phyloP scores from a whole-genome alignment of 2,329 filamentous ascomycete genomes.

The Coniochaeta pulveracea region DNA sequence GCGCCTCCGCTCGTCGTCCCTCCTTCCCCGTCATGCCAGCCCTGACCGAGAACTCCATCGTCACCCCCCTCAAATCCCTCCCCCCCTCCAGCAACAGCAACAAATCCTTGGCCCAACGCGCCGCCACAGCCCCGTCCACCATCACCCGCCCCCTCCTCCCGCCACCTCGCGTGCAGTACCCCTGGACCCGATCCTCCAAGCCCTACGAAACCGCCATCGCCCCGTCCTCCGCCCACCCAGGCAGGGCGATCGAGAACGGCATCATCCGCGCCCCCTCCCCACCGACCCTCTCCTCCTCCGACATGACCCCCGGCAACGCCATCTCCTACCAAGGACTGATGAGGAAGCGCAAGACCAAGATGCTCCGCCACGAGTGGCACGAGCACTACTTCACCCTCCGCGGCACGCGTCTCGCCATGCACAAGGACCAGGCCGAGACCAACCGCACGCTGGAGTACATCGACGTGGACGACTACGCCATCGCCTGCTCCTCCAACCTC shows the following conservation, averaged over 20 bases:
- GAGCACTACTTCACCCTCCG: conserved; percentile 83
- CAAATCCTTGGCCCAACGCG: conserved; percentile 22
- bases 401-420: conserved; percentile 64
- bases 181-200: conserved; percentile 40
- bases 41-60: conserved; percentile 50
- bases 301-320: conserved; percentile 31
- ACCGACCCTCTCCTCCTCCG: conserved; percentile 17
- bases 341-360: conserved; percentile 83
- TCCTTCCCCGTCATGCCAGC: conserved; percentile 58
- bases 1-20: conserved; percentile 49
- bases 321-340: conserved; percentile 75
- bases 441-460: conserved; percentile 63
- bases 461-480: conserved; percentile 80
- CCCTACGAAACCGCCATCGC: conserved; percentile 33
- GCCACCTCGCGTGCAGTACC: conserved; percentile 42
- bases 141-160: conserved; percentile 34
- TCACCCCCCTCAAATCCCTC: conserved; percentile 11
- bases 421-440: conserved; percentile 45
- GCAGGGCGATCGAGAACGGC: conserved; percentile 9
- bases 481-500: conserved; percentile 69
- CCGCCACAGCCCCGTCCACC: conserved; percentile 19
- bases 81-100: conserved; percentile 18
- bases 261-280: conserved; percentile 18
- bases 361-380: conserved; percentile 89
- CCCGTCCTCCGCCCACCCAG: conserved; percentile 16